A percentile compares a stretch with the other conserved stretches of the same genome.
Evolutionary conservation across 106 monocot species (phyloP).

Genomic region (Dendrobium nobile): DNA sequence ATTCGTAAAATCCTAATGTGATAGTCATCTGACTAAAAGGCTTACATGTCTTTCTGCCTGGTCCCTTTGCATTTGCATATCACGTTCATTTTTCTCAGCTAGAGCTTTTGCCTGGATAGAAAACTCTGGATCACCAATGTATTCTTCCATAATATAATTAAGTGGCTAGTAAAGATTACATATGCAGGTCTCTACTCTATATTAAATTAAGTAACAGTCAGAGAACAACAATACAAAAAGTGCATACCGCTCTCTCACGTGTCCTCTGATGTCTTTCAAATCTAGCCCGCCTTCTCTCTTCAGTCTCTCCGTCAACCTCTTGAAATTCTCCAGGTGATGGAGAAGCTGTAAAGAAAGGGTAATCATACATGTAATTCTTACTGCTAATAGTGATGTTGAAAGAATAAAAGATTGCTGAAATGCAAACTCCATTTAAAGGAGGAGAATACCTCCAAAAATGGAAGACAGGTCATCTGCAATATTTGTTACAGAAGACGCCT

Average conservation of each 20-base stretch:
- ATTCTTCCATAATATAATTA: constrained; percentile 1
- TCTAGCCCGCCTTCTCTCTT: constrained; percentile 86
- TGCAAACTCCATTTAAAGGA: constrained; percentile 3
- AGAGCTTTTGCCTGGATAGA: constrained; percentile 72
- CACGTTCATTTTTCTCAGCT: constrained; percentile 79
- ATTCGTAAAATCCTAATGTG: background rate
- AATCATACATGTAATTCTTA: background rate
- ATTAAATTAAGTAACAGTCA: background rate
- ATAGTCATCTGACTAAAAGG: background rate
- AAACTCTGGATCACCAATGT: background rate
- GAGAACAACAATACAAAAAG: background rate
- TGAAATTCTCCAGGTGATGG: constrained; percentile 77
- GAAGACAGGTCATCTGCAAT: constrained; percentile 80
- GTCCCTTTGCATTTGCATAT: constrained; percentile 57
- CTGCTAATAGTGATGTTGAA: background rate
- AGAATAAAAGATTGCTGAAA: background rate
- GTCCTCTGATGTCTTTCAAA: constrained; percentile 75
- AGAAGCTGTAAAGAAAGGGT: constrained; percentile 27
- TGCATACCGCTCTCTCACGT: constrained; percentile 62
- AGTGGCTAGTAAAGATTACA: background rate
- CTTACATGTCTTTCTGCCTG: constrained; percentile 74
- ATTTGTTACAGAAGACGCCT: constrained; percentile 63
- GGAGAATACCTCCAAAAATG: constrained; percentile 75
- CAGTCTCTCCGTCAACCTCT: constrained; percentile 84
- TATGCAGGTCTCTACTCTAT: background rate